Base-by-base conservation (phyloP, 176 grass and related monocot genomes). In the Ananas comosus region DNA sequence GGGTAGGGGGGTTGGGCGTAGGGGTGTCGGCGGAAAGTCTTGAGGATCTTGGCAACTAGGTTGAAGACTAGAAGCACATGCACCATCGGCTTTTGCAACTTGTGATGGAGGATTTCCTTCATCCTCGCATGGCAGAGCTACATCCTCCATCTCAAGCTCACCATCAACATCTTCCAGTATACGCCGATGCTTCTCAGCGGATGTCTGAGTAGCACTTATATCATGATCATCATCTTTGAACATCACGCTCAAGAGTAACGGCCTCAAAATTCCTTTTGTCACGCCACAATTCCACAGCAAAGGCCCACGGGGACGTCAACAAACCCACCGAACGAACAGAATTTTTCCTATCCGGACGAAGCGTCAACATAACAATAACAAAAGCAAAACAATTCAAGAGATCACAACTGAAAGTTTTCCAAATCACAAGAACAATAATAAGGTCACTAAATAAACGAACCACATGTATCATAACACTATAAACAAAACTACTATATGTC, bases 141-240 rank as follows among this genome's bases (percentile, higher is more conserved):
- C 84, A 80, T 97, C 94, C 64, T 97, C 94, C 89, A 97, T 97
- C 82, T 97, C 94, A 63, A 88, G 86, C 49, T 97, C 94, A 80
- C 87, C 94, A 53, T 92, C 82, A 51, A 97, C 84, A 52, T 92
- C 94, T 78, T 88, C 89, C 63, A 97, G 70, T 29, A 92, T 78
- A 24, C 81, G 82, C 72, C 82, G 87, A 79, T 97, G 89, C 52
- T 84, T 91, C 12, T 54, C 66, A 64, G 66, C 23, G 69, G 81
- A 80, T 76, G 72, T 64, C 23, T 88, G 72, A 70, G 53, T 73
- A 19, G 18, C 59, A 24, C 42, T 79, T 53, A 78, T 85, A 53
- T 86, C 88, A 70, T 77, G 68, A 86, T 78, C 76, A 71, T 78
- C 76, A 71, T 64, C 70, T 14, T n/a, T 59, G 51, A 61, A 71